Evolutionary conservation across 441 rosid genomes (phyloP).

Genomic region (Metrosideros polymorpha): DNA sequence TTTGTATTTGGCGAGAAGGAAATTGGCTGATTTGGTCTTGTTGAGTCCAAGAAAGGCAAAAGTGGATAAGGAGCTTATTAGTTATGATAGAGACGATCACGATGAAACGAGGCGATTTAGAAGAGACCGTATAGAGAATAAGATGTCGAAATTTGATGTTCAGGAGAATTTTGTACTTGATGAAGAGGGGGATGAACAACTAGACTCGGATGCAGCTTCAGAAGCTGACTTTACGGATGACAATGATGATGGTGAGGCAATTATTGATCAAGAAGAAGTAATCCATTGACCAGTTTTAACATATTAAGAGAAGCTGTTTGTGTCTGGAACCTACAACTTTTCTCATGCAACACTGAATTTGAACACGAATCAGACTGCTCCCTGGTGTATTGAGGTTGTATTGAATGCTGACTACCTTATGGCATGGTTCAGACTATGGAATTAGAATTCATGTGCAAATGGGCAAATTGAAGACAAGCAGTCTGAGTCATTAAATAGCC

Average conservation of each 20-base stretch:
- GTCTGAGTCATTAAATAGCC: background rate
- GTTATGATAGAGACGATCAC: constrained; percentile 31
- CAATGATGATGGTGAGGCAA: constrained; percentile 13
- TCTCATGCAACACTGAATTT: background rate
- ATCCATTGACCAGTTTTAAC: background rate
- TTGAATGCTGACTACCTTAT: background rate
- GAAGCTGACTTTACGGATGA: constrained; percentile 15
- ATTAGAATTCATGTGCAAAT: background rate
- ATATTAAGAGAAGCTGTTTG: background rate
- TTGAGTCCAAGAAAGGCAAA: constrained; percentile 63
- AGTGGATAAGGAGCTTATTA: constrained; percentile 55
- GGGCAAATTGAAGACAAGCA: background rate
- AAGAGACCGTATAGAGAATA: constrained; percentile 12
- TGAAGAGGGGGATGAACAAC: constrained; percentile 8
- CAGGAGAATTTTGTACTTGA: constrained; percentile 2
- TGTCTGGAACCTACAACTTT: background rate
- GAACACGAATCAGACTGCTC: background rate
- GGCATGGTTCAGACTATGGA: background rate
- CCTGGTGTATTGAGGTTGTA: background rate
- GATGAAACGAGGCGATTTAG: constrained; percentile 23
- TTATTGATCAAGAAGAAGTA: constrained; percentile 5
- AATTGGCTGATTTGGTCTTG: constrained; percentile 67
- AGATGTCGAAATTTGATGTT: constrained; percentile 3
- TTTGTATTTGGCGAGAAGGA: constrained; percentile 78
- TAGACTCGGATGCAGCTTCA: constrained; percentile 16